These are phyloP conservation scores for Pleurotus platypus DNA, from an alignment of 768 basidiomycete genomes.

Conservation along the genomic window DNA sequence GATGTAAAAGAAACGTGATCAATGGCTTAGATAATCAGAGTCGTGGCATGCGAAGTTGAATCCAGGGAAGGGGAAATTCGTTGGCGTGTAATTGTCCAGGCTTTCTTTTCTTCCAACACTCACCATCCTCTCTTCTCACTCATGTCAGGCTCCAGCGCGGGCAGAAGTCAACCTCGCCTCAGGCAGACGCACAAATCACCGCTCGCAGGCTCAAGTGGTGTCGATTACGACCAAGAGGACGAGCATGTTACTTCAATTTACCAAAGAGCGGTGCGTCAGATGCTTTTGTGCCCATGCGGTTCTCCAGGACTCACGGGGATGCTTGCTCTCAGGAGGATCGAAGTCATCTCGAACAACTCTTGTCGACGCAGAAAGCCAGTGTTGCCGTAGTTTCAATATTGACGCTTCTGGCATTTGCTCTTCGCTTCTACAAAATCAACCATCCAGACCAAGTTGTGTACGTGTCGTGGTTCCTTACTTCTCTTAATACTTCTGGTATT, in stretches of 20 bases:
- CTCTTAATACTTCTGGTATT: not conserved
- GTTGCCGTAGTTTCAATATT: slow-evolving; percentile 56
- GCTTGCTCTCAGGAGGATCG: slow-evolving; percentile 40
- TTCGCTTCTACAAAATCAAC: slow-evolving; percentile 93
- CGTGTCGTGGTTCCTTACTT: slow-evolving; percentile 25
- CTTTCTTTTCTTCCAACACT: not conserved
- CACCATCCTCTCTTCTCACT: not conserved
- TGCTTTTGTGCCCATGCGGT: too few relatives aligned
- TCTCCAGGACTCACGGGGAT: not conserved
- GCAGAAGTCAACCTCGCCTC: not conserved
- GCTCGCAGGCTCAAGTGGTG: slow-evolving; percentile 1
- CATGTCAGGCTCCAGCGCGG: slow-evolving; percentile 2
- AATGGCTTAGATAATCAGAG: not conserved
- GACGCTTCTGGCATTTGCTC: slow-evolving; percentile 73
- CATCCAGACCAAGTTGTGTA: slow-evolving; percentile 94
- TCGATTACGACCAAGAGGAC: slow-evolving; percentile 8
- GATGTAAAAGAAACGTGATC: slow-evolving; percentile 4
- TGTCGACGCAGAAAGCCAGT: slow-evolving; percentile 65
- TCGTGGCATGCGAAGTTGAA: slow-evolving; percentile 1
- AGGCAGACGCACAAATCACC: slow-evolving; percentile 3
- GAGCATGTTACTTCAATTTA: slow-evolving; percentile 9
- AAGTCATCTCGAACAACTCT: slow-evolving; percentile 54
- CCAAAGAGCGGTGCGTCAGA: slow-evolving; percentile 4
- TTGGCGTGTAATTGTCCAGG: not conserved
- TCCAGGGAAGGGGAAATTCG: not conserved